Evolutionary conservation across 257 asterid species (phyloP), one percentile per base, ranked within the genome.

Genomic region (Solanum sitiens): DNA sequence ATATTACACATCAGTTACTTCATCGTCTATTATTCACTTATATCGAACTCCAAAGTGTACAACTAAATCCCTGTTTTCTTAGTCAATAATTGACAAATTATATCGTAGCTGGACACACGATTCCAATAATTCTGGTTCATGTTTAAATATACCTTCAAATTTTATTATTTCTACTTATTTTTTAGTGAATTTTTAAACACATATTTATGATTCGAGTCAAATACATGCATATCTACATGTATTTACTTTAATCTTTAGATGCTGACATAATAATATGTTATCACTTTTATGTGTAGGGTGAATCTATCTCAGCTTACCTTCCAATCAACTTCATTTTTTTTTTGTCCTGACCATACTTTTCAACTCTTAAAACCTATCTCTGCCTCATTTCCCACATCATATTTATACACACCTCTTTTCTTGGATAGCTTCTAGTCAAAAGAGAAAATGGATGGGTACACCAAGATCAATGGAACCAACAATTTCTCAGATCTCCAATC

Each of bases 401-500:
- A 80, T 47, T 21, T 56, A 50, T 87, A 84, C 83, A 83, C 47
- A 83, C 53, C 20, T 84, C 20, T 84, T 21, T 86, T 83, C 87
- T 84, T 85, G 63, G 65, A 67, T 45, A 45, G 14, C 15, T 25
- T 32, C 23, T 44, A 79, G 68, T 27, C 85, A 47, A 30, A 88
- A 83, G 9, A 87, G 27, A 89, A 40, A 84, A 90, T 90, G 91
- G 79, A 79, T 27, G 88, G 90, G 2, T 92, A 90, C 86, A 86
- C 83, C 25, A 92, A 89, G 89, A 87, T 90, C 88, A 89, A 71
- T 16, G 85, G 73, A 83, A 73, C 30, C 82, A 89, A 84, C 8
- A 91, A 91, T 86, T 45, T 89, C 83, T 88, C 91, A 63, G 89
- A 87, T 87, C 89, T 87, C 87, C 82, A 73, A 32, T 30, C 90